phyloP scores from a whole-genome alignment of 805 yeast genomes.

The Isabelozyma pseudorhagii region DNA sequence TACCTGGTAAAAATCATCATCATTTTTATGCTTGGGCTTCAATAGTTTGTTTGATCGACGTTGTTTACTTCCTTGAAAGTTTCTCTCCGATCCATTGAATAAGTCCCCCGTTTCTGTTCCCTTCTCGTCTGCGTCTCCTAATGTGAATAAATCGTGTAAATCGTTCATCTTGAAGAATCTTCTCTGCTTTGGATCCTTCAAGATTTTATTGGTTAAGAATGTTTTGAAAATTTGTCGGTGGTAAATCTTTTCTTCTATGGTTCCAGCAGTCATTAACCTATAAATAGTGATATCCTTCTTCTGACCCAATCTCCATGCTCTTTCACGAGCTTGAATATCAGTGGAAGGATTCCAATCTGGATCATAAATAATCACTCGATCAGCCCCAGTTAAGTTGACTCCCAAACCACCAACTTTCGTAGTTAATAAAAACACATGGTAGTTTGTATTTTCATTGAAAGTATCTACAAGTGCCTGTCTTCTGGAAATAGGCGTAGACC shows the following conservation, averaged over 20 bases:
- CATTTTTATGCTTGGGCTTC: conserved; percentile 32
- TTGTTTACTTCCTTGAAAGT: conserved; percentile 26
- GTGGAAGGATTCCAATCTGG: conserved; percentile 99
- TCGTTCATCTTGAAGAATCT: conserved; percentile 92
- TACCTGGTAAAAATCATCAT: conserved; percentile 68
- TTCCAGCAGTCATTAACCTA: conserved; percentile 88
- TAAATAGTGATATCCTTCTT: conserved; percentile 88
- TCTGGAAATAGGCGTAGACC: conserved; percentile 74
- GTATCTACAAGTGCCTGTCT: conserved; percentile 79
- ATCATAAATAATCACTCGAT: conserved; percentile 87
- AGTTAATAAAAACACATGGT: conserved; percentile 73
- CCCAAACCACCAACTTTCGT: conserved; percentile 97
- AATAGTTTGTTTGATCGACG: conserved; percentile 30
- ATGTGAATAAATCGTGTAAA: conserved; percentile 79
- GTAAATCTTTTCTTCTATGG: conserved; percentile 94
- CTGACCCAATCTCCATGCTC: conserved; percentile 98
- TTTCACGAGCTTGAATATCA: conserved; percentile 91
- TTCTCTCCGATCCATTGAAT: conserved; percentile 49
- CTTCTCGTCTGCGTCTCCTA: conserved; percentile 69
- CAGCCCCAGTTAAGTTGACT: conserved; percentile 91
- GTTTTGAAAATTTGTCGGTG: conserved; percentile 97
- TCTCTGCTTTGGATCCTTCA: conserved; percentile 93
- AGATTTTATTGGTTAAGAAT: conserved; percentile 84
- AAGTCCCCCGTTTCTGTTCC: conserved; percentile 69
- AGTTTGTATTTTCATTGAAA: conserved; percentile 62